Percentiles rank a stretch among this genome's conserved stretches.
phyloP scores from a whole-genome alignment of 768 basidiomycete species.

The Lactarius trivialis region DNA sequence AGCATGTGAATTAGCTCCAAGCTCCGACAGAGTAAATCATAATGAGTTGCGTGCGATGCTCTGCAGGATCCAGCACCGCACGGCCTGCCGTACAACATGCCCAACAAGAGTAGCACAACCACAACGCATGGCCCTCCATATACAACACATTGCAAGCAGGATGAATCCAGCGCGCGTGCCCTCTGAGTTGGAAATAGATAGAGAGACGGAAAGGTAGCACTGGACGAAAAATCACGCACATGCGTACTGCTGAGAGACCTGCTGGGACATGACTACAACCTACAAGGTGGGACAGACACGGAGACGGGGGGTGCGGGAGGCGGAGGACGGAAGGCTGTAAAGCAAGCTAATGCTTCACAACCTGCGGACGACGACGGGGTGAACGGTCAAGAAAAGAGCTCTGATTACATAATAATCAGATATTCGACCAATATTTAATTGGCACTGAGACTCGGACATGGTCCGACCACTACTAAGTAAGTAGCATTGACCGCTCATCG shows the following conservation, averaged over 20 bases:
- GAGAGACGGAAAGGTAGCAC: not conserved
- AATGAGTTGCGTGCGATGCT: not conserved
- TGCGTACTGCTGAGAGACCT: slow-evolving; percentile 76
- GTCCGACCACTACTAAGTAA: not conserved
- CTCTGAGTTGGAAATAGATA: not conserved
- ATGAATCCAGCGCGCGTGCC: not conserved
- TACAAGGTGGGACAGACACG: slow-evolving; percentile 9
- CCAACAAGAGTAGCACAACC: not conserved
- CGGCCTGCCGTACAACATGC: not conserved
- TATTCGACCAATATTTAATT: not conserved
- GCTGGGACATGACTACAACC: slow-evolving; percentile 53
- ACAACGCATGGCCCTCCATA: not conserved
- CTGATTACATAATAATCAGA: not conserved
- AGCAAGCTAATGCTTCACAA: slow-evolving; percentile 80
- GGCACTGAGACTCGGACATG: not conserved
- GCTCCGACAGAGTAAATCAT: not conserved
- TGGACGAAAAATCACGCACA: slow-evolving; percentile 44
- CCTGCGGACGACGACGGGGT: not conserved
- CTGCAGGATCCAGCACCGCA: not conserved
- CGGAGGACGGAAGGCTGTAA: slow-evolving; percentile 34
- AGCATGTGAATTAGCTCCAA: not conserved
- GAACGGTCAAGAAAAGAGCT: not conserved
- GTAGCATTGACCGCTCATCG: too few species aligned
- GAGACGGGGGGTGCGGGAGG: slow-evolving; percentile 21
- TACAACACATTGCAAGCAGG: not conserved